Evolutionary conservation across 441 rosid genomes (phyloP).

Genomic region (Arabidopsis hybrid): DNA sequence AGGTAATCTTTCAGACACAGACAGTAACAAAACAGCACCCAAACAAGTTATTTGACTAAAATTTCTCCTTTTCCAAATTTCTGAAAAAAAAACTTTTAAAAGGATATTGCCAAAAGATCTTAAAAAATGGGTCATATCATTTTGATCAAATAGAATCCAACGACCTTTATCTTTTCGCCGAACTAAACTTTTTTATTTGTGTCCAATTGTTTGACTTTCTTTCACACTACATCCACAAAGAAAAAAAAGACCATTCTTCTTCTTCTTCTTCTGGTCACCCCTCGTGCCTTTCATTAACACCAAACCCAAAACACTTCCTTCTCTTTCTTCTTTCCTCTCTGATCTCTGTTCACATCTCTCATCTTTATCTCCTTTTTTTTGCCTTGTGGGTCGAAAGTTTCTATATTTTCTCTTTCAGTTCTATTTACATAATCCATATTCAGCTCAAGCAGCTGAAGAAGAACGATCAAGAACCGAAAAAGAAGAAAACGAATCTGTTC

Average conservation of each 20-base stretch:
- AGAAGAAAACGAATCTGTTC: not conserved
- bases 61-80: not conserved
- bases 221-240: slow-evolving; percentile 3
- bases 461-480: slow-evolving; percentile 17
- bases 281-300: slow-evolving; percentile 40
- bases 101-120: slow-evolving; percentile 28
- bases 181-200: not conserved
- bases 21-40: slow-evolving; percentile 26
- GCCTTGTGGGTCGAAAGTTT: not conserved
- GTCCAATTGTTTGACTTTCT: slow-evolving; percentile 43
- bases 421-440: slow-evolving; percentile 1
- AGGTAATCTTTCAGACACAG: not conserved
- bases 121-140: not conserved
- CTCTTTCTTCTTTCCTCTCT: slow-evolving; percentile 22
- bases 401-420: slow-evolving; percentile 4
- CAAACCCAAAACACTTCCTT: slow-evolving; percentile 23
- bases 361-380: not conserved
- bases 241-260: slow-evolving; percentile 16
- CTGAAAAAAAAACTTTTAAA: not conserved
- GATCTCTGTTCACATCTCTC: slow-evolving; percentile 41
- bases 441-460: slow-evolving; percentile 26
- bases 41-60: slow-evolving; percentile 23
- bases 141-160: slow-evolving; percentile 38
- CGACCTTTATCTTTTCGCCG: slow-evolving; percentile 38
- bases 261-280: slow-evolving; percentile 24